These are phyloP conservation scores for Marchantia paleacea DNA, from an alignment of 225 moss, liverwort and hornwort genomes.

Conservation along the genomic window DNA sequence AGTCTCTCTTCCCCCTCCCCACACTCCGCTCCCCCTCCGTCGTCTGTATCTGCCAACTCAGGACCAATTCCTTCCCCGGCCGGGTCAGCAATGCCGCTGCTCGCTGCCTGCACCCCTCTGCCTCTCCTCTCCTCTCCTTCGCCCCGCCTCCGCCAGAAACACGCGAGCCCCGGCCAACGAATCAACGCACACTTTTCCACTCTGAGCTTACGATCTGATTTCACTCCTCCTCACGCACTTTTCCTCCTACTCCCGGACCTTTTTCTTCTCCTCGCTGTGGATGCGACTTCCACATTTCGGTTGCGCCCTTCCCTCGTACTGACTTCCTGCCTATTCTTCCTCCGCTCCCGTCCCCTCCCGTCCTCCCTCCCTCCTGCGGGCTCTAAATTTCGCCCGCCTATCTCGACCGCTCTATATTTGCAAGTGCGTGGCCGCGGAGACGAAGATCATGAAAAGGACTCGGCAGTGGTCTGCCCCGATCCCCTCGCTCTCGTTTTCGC, in stretches of 20 bases:
- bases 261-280: background rate
- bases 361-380: background rate
- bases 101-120: background rate
- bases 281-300: background rate
- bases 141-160: too few species aligned
- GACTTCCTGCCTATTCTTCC: background rate
- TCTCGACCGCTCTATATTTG: background rate
- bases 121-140: background rate
- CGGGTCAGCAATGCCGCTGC: background rate
- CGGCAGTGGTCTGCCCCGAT: too few species aligned
- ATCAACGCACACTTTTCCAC: background rate
- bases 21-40: too few species aligned
- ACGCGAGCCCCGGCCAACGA: too few species aligned
- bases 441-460: background rate
- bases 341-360: background rate
- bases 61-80: background rate
- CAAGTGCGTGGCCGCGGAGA: background rate
- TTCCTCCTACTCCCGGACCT: background rate
- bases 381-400: too few species aligned
- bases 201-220: background rate
- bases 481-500: too few species aligned
- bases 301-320: background rate
- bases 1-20: background rate
- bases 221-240: background rate
- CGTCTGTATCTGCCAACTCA: too few species aligned